Conservation (phyloP, 805 yeast species). For the Candida rishiriensis region DNA sequence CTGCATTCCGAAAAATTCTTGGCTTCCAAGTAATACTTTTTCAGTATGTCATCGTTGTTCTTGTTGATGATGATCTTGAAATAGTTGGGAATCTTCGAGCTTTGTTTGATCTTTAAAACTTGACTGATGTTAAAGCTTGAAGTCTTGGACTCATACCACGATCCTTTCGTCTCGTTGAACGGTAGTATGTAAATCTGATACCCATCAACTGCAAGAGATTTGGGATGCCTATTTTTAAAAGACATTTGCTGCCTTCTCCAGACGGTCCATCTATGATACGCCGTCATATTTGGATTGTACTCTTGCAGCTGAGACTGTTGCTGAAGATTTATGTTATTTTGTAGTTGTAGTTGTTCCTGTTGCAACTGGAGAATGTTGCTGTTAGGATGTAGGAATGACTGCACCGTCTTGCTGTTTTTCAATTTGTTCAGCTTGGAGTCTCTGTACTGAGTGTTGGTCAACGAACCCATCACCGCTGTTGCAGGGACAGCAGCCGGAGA, state of each 20-base stretch:
- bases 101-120: slow-evolving; percentile 69
- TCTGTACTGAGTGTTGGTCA: slow-evolving; percentile 1
- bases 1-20: slow-evolving; percentile 51
- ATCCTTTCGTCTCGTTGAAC: slow-evolving; percentile 59
- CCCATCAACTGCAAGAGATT: slow-evolving; percentile 88
- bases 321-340: slow-evolving; percentile 2
- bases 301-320: not conserved
- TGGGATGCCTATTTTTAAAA: slow-evolving; percentile 72
- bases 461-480: not conserved
- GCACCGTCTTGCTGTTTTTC: slow-evolving; percentile 22
- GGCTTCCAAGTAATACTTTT: slow-evolving; percentile 87
- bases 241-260: slow-evolving; percentile 88
- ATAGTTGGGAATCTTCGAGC: slow-evolving; percentile 67
- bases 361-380: slow-evolving; percentile 7
- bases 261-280: slow-evolving; percentile 80
- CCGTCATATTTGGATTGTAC: slow-evolving; percentile 28
- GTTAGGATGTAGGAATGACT: slow-evolving; percentile 22
- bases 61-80: slow-evolving; percentile 78
- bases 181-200: slow-evolving; percentile 88
- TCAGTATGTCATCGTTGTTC: slow-evolving; percentile 49
- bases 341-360: not conserved
- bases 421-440: slow-evolving; percentile 21
- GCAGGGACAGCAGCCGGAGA: not conserved
- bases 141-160: slow-evolving; percentile 73
- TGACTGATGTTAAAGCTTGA: slow-evolving; percentile 83